Base-by-base conservation (phyloP, 495 filamentous ascomycete genomes). In the Podospora didyma region DNA sequence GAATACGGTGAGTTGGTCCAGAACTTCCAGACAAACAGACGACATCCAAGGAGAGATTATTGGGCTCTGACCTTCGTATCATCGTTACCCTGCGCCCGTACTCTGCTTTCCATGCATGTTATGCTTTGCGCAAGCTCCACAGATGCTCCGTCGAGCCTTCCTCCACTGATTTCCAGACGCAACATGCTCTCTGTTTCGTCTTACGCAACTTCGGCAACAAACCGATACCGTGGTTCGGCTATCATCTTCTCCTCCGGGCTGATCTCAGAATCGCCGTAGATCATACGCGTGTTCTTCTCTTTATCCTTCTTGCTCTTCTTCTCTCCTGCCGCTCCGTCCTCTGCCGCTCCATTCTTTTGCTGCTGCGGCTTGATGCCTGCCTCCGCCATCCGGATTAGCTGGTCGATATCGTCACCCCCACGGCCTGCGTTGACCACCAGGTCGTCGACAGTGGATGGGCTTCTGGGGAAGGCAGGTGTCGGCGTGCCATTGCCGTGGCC, bases 191-290 rank as follows among this genome's bases (percentile, higher is more conserved):
- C n/a, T 24, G 11, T 0, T 16, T 28, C 16, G 10, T 5, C 34
- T 51, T n/a, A 51, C 7, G 31, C 49, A 7, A 14, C 49, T 12
- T 37, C 31, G 21, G 28, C 3, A 20, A 42, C 42, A 44, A 53
- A 89, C 64, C 85, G 84, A 75, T 93, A 96, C 74, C 83, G 85
- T 49, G 88, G 78, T 73, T 95, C 73, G 60, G 73, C 68, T 24
- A 89, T 85, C 89, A 93, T 91, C 73, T 84, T 90, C 76, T 96
- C 90, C 73, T 96, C 90, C 22, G 90, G 90, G 62, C 88, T 92
- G 64, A 83, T 75, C 46, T 89, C 87, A 45, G 86, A 82, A 67
- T 92, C 87, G 42, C 82, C 84, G 72, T 91, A 94, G 5, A 94
- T 75, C 81, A 96, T 82, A 66, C 85, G 84, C 55, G 79, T 69